phyloP scores from a whole-genome alignment of 345 rosid genomes.

The Anacardium occidentale region DNA sequence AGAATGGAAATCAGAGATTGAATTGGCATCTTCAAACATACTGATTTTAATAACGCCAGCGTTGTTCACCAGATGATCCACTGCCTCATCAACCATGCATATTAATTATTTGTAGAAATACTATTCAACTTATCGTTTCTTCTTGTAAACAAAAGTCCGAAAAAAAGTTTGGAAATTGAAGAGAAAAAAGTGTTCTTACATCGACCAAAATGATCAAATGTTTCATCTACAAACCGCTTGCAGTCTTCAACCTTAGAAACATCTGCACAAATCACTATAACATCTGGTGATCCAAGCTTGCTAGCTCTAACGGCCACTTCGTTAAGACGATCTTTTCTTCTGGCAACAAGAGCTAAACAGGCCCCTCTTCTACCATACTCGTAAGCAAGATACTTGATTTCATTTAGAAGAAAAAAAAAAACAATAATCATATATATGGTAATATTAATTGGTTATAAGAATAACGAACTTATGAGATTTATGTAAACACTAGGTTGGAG shows the following conservation, averaged over 20 bases:
- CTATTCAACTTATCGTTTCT: background rate
- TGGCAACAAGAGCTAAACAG: conserved; percentile 27
- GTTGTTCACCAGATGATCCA: conserved; percentile 35
- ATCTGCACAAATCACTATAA: conserved; percentile 26
- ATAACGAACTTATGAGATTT: no score
- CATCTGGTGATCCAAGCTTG: conserved; percentile 29
- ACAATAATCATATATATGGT: background rate
- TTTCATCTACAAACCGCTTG: conserved; percentile 25
- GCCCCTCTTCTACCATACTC: conserved; percentile 42
- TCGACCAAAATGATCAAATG: conserved; percentile 27
- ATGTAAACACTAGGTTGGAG: no score
- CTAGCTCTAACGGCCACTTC: conserved; percentile 26
- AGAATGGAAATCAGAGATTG: conserved; percentile 14
- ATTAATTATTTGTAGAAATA: no score
- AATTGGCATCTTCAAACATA: conserved; percentile 14
- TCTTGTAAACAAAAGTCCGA: background rate
- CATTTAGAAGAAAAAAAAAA: no score
- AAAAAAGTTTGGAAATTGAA: no score
- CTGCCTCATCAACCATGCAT: background rate
- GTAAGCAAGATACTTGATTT: conserved; percentile 24
- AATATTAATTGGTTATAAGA: no score
- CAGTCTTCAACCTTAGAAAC: conserved; percentile 29
- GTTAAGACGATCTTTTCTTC: conserved; percentile 26
- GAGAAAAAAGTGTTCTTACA: conserved; percentile 17
- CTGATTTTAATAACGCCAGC: conserved; percentile 20